A percentile compares a stretch with the other conserved stretches of the same genome.
These are phyloP conservation scores for Inga oerstediana DNA, from an alignment of 306 rosid genomes.

Conservation along the genomic window DNA sequence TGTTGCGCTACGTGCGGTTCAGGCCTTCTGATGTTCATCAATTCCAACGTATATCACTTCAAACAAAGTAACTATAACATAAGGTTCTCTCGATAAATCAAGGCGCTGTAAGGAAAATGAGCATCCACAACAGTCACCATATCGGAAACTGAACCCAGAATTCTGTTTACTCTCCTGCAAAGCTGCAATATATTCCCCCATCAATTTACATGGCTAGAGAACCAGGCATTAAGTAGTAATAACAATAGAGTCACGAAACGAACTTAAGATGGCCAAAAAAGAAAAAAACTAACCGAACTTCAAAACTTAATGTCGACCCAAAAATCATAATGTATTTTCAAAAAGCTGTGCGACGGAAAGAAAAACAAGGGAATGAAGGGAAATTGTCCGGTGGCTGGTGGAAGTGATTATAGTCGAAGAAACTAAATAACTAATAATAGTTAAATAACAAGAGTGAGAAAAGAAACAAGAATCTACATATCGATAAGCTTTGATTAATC, in stretches of 20 bases:
- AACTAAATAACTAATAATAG: not conserved
- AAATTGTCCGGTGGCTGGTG: not conserved
- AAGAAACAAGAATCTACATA: not conserved
- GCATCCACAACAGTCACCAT: not conserved
- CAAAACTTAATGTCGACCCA: not conserved
- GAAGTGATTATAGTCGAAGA: not conserved
- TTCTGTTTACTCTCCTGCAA: not conserved
- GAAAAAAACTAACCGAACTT: too few relatives aligned
- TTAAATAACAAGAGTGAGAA: not conserved
- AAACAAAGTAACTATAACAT: not conserved
- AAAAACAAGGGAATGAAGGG: not conserved
- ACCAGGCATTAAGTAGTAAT: not conserved
- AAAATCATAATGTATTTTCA: not conserved
- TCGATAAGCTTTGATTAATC: not conserved
- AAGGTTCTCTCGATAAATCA: not conserved
- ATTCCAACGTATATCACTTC: conserved; percentile 46
- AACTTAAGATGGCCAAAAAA: too few relatives aligned
- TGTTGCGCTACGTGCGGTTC: conserved; percentile 92
- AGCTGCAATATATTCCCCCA: not conserved
- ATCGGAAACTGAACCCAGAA: not conserved
- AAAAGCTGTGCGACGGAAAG: not conserved
- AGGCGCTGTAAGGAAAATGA: not conserved
- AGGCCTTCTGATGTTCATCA: conserved; percentile 58
- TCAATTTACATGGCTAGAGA: not conserved
- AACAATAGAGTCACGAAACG: not conserved